These are phyloP conservation scores for Pseudocercospora pini-densiflorae DNA, from an alignment of 2,329 filamentous ascomycete genomes.

Conservation along the genomic window DNA sequence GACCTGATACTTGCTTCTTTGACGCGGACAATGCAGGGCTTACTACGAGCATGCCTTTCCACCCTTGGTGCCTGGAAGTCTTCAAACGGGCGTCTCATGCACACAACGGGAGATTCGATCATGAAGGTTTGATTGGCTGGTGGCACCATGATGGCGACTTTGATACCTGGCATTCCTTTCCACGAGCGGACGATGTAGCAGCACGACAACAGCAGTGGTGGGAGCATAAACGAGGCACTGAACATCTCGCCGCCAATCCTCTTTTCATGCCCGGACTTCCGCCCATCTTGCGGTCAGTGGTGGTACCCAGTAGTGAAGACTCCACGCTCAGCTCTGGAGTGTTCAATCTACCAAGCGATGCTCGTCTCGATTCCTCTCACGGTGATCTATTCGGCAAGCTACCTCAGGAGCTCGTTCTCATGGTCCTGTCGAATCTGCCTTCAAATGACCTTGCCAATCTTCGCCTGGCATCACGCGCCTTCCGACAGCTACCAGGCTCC, in stretches of 20 bases:
- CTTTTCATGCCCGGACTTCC: conserved; percentile 10
- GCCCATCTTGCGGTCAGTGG: background rate
- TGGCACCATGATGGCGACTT: conserved; percentile 6
- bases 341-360: background rate
- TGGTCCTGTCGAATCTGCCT: conserved; percentile 8
- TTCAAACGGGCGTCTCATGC: conserved; percentile 14
- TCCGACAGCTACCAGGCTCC: conserved; percentile 22
- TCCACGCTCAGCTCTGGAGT: background rate
- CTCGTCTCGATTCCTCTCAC: background rate
- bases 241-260: conserved; percentile 19
- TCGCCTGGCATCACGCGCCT: conserved; percentile 19
- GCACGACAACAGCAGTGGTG: conserved; percentile 19
- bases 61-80: conserved; percentile 25
- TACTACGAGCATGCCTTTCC: conserved; percentile 19
- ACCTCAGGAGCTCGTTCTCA: conserved; percentile 12
- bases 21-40: background rate
- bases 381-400: conserved; percentile 16
- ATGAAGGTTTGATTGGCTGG: conserved; percentile 17
- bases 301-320: background rate
- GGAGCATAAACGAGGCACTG: conserved; percentile 11
- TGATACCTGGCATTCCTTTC: conserved; percentile 6
- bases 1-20: background rate
- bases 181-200: background rate
- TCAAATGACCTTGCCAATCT: conserved; percentile 16
- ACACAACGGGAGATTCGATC: background rate